phyloP scores from a whole-genome alignment of 768 basidiomycete species.

The Crepidotus variabilis region DNA sequence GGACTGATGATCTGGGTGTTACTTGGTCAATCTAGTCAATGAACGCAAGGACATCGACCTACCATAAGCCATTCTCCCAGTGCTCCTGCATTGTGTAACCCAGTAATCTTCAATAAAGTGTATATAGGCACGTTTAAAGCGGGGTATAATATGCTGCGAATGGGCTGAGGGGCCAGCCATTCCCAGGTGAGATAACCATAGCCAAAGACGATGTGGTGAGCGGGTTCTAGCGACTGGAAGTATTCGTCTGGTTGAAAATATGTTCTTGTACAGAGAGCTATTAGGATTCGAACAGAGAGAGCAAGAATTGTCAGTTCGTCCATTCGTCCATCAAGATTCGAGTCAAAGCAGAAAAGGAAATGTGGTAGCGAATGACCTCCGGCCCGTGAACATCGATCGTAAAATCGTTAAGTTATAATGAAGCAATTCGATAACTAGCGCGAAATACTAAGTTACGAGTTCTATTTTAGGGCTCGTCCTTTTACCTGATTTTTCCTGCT shows the following conservation, averaged over 20 bases:
- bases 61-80: slow-evolving; percentile 58
- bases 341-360: neutral
- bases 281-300: slow-evolving; percentile 47
- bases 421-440: neutral
- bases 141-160: slow-evolving; percentile 82
- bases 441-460: no score
- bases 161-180: slow-evolving; percentile 70
- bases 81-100: slow-evolving; percentile 40
- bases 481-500: no score
- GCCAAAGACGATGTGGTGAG: slow-evolving; percentile 84
- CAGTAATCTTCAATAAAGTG: slow-evolving; percentile 55
- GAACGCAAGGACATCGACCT: slow-evolving; percentile 25
- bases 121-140: slow-evolving; percentile 77
- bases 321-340: slow-evolving; percentile 1
- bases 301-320: slow-evolving; percentile 25
- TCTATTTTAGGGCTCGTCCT: no score
- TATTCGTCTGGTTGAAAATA: slow-evolving; percentile 98
- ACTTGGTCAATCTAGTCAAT: slow-evolving; percentile 3
- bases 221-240: slow-evolving; percentile 92
- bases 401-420: no score
- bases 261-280: slow-evolving; percentile 72
- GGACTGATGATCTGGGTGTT: slow-evolving; percentile 66
- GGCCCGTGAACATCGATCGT: no score
- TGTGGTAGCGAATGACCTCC: no score
- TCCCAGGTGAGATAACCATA: slow-evolving; percentile 96